Conservation (phyloP, 371 early-diverging fungal genomes). For the Neoconidiobolus thromboides region DNA sequence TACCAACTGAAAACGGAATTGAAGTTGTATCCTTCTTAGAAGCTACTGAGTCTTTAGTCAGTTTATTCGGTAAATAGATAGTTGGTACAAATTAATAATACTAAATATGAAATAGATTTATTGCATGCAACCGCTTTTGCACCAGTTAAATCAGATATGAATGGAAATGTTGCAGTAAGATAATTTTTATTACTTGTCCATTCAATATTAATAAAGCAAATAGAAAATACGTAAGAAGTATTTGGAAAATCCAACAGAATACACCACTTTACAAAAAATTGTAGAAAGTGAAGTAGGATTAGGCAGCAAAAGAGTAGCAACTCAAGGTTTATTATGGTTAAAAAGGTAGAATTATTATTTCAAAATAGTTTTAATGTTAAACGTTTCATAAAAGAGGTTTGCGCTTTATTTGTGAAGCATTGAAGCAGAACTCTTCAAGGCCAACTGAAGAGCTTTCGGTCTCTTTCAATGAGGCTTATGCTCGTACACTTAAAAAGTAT, state of each 20-base stretch:
- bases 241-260: constrained; percentile 32
- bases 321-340: constrained; percentile 85
- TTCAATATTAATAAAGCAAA: not conserved
- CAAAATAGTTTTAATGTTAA: not conserved
- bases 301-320: constrained; percentile 58
- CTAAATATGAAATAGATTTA: constrained; percentile 20
- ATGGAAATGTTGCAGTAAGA: constrained; percentile 63
- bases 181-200: constrained; percentile 4
- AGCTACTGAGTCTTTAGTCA: constrained; percentile 65
- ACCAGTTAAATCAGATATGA: constrained; percentile 74
- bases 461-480: constrained; percentile 73
- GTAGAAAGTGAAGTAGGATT: constrained; percentile 42
- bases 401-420: constrained; percentile 64
- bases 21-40: constrained; percentile 64
- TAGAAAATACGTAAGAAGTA: constrained; percentile 69
- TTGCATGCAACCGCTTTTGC: constrained; percentile 54
- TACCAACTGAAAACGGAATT: constrained; percentile 41
- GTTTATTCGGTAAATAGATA: constrained; percentile 54
- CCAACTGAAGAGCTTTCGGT: constrained; percentile 53
- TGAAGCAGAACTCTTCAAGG: constrained; percentile 46
- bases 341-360: constrained; percentile 31
- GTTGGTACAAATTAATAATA: not conserved
- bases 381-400: constrained; percentile 36
- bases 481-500: constrained; percentile 45
- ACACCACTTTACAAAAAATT: constrained; percentile 63